A percentile compares a stretch with the other conserved stretches of the same genome.
Conservation (phyloP, 352 stramenopile genomes). For the Phytophthora chlamydospora region DNA sequence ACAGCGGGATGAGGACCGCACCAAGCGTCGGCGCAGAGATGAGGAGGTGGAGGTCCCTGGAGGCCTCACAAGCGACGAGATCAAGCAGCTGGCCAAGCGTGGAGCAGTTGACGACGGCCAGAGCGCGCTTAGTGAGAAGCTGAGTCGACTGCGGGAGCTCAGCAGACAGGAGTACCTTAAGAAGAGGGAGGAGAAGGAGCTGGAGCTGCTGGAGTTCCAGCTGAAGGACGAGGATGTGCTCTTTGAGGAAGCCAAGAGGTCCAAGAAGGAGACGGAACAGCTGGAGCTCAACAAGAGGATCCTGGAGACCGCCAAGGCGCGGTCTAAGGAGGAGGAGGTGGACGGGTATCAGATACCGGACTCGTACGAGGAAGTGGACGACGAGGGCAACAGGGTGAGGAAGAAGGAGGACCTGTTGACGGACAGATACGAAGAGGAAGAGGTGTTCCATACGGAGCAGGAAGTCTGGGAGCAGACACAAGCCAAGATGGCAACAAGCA, state of each 20-base stretch:
- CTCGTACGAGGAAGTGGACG: conserved; percentile 94
- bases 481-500: conserved; percentile 86
- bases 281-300: conserved; percentile 91
- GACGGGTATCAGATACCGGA: conserved; percentile 96
- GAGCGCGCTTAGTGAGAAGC: conserved; percentile 53
- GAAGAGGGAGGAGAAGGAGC: conserved; percentile 97
- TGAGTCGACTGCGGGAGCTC: conserved; percentile 88
- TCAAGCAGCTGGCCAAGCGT: conserved; percentile 81
- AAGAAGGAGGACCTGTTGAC: conserved; percentile 94
- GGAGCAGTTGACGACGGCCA: conserved; percentile 63
- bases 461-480: conserved; percentile 98
- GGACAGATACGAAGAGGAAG: conserved; percentile 93
- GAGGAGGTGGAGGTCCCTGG: conserved; percentile 37
- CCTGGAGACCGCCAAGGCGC: conserved; percentile 83
- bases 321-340: conserved; percentile 58
- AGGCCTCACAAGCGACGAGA: conserved; percentile 76
- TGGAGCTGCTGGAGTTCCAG: conserved; percentile 92
- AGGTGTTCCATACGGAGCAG: conserved; percentile 96
- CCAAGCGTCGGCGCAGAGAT: conserved; percentile 61
- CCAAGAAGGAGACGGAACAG: conserved; percentile 79
- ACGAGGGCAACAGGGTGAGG: conserved; percentile 87
- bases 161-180: conserved; percentile 97
- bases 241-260: conserved; percentile 80
- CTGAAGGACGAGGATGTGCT: conserved; percentile 80
- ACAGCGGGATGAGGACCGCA: conserved; percentile 78